Evolutionary conservation across 2,329 filamentous ascomycete species (phyloP), one percentile per base, ranked within the genome.

Genomic region (Xylaria sp.): DNA sequence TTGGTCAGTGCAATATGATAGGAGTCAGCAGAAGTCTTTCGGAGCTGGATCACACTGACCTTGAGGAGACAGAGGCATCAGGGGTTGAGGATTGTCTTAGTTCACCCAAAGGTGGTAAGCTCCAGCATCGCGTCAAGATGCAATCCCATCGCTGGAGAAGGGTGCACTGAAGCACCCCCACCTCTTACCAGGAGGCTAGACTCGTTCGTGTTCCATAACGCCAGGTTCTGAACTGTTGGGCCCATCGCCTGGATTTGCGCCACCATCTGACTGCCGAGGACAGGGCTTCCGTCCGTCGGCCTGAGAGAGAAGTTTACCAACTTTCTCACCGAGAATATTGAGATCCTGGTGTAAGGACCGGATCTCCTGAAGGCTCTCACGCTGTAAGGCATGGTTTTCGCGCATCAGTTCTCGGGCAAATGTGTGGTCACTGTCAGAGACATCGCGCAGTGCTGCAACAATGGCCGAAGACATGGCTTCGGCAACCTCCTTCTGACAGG

Each of bases 91-190:
- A 19, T 50, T 24, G 47, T 50, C 47, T 50, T 50, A 50, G 47
- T 50, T 50, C 47, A 50, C 47, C 47, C 47, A 17, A 24, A 50
- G 47, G 47, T 50, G 47, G 47, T 50, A 50, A 50, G 47, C 47
- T 50, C 47, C 47, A 50, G 47, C 47, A 50, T 50, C 47, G n/a
- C 47, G 17, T 50, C 47, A 50, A 50, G 47, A 50, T 50, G 47
- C 47, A 50, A 24, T 50, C 47, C 47, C 47, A 50, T 50, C 47
- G 47, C 47, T 50, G n/a, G 47, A 21, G 42, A 47, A 14, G 14
- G 47, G 17, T 17, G 21, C 17, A 7, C 32, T 9, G 14, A 47
- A 11, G 42, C 42, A 47, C 42, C 42, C 42, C 42, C 42, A 47
- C 42, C 42, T 47, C 42, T 47, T 47, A 47, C 42, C 42, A 47